Conservation (phyloP, 78 protist genomes). For the Dictyostelium brefeldianum region DNA sequence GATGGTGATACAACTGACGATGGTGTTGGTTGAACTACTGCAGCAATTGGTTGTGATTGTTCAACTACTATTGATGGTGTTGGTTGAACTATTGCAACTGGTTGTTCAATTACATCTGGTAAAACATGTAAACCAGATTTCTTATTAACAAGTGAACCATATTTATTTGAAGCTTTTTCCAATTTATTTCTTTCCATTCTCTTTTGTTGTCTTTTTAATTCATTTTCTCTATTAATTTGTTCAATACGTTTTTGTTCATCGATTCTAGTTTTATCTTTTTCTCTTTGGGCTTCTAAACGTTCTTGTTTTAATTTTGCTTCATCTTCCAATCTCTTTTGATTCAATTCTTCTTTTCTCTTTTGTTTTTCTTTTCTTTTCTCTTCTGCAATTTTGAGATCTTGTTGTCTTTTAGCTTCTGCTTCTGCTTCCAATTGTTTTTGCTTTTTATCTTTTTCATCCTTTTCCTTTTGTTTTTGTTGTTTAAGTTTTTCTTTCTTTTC, state of each 20-base stretch:
- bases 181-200: slow-evolving; percentile 59
- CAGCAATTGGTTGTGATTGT: background rate
- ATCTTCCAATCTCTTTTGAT: slow-evolving; percentile 49
- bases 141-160: background rate
- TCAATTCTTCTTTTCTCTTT: slow-evolving; percentile 27
- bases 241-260: background rate
- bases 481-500: slow-evolving; percentile 47
- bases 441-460: slow-evolving; percentile 59
- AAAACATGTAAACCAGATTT: slow-evolving; percentile 5
- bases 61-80: background rate
- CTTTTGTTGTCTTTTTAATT: slow-evolving; percentile 53
- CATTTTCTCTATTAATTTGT: slow-evolving; percentile 14
- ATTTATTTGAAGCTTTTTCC: slow-evolving; percentile 15
- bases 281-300: slow-evolving; percentile 21
- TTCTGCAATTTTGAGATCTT: slow-evolving; percentile 43
- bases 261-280: slow-evolving; percentile 1
- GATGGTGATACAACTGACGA: background rate
- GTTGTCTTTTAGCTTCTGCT: slow-evolving; percentile 3
- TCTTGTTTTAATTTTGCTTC: slow-evolving; percentile 25
- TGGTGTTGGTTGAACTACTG: background rate
- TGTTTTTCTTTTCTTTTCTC: slow-evolving; percentile 74
- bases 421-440: slow-evolving; percentile 57
- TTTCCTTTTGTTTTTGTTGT: slow-evolving; percentile 21
- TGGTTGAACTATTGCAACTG: background rate
- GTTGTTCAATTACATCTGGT: slow-evolving; percentile 14